Conservation (phyloP, 208 protist species). For the Acanthamoeba lenticulata region DNA sequence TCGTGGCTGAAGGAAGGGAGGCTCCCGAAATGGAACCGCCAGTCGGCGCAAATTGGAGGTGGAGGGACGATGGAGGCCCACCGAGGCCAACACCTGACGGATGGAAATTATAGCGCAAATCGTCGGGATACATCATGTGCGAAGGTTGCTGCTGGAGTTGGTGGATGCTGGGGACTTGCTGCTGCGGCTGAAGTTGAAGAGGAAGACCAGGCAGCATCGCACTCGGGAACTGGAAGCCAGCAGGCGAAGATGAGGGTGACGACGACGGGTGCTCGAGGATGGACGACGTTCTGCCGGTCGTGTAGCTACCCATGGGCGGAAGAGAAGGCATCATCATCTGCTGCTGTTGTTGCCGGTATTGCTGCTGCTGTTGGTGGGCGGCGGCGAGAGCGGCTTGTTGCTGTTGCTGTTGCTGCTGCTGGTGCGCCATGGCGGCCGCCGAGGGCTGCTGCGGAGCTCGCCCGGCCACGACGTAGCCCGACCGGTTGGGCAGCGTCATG, state of each 20-base stretch:
- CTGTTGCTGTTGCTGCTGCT: not conserved
- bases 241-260: not conserved
- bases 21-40: not conserved
- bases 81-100: not conserved
- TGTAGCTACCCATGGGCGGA: not conserved
- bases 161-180: too few species aligned
- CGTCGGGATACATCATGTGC: not conserved
- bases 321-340: not conserved
- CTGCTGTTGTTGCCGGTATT: not conserved
- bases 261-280: not conserved
- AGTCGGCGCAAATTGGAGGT: not conserved
- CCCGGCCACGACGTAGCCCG: not conserved
- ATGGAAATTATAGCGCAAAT: not conserved
- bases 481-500: slow-evolving; percentile 1
- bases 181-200: not conserved
- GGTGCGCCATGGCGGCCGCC: too few species aligned
- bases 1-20: slow-evolving; percentile 6
- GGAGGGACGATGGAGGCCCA: not conserved
- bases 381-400: not conserved
- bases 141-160: not conserved
- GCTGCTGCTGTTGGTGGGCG: not conserved
- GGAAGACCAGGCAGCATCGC: not conserved
- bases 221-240: not conserved
- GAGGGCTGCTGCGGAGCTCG: not conserved
- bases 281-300: not conserved